Conservation (phyloP, 176 grass and related monocot species). For the Neostapfia colusana region DNA sequence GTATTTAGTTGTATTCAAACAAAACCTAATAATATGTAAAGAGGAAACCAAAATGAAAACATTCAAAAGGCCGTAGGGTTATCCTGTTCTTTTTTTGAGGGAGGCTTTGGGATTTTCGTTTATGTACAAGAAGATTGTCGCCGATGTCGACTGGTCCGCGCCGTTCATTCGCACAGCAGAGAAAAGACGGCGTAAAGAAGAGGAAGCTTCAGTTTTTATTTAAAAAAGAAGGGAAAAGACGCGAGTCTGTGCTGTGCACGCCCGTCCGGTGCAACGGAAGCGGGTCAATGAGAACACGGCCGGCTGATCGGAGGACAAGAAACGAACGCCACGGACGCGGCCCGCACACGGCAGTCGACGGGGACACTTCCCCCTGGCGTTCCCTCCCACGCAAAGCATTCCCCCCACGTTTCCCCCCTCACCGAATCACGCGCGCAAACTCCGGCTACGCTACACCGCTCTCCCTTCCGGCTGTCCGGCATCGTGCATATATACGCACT, state of each 20-base stretch:
- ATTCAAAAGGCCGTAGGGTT: neutral
- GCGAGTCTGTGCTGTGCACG: neutral
- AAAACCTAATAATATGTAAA: too few relatives aligned
- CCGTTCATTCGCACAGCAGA: neutral
- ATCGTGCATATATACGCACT: neutral
- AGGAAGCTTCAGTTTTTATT: too few relatives aligned
- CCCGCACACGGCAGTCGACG: conserved; percentile 31
- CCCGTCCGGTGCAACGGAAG: neutral
- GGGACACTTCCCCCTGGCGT: neutral
- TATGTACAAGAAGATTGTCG: neutral
- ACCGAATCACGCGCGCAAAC: conserved; percentile 6
- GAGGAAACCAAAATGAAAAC: neutral
- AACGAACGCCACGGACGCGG: conserved; percentile 27
- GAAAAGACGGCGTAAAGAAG: neutral
- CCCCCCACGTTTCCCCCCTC: conserved; percentile 46
- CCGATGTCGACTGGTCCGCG: neutral
- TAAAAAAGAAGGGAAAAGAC: too few relatives aligned
- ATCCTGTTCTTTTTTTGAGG: too few relatives aligned
- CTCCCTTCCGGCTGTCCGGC: too few relatives aligned
- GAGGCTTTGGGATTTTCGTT: too few relatives aligned
- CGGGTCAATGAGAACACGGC: neutral
- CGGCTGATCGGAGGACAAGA: neutral
- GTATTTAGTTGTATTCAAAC: too few relatives aligned
- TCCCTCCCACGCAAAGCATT: conserved; percentile 10
- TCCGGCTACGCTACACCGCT: neutral